Percentiles rank a stretch among this genome's conserved stretches.
Evolutionary conservation across 176 grass and related monocot species (phyloP).

Genomic region (Rhynchospora pubera): DNA sequence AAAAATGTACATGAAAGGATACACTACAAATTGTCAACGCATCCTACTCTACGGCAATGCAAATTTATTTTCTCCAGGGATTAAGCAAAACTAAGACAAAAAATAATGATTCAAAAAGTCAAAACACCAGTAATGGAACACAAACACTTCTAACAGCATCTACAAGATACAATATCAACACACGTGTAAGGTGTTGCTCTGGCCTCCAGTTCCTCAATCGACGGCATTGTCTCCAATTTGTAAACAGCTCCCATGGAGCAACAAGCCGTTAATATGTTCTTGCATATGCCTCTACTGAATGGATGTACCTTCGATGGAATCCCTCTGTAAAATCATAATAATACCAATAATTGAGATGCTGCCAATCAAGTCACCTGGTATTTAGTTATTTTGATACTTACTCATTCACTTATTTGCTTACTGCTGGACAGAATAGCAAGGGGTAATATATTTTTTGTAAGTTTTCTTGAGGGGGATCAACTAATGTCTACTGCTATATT

Average conservation of each 20-base stretch:
- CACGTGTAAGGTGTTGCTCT: constrained; percentile 35
- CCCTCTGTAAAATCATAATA: constrained; percentile 33
- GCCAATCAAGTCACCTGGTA: background rate
- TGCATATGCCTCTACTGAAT: constrained; percentile 34
- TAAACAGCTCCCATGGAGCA: constrained; percentile 17
- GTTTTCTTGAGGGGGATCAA: background rate
- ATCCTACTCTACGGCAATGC: background rate
- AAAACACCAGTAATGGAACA: background rate
- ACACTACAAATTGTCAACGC: background rate
- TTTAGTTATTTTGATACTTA: background rate
- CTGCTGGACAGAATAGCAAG: too few species aligned
- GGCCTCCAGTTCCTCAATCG: constrained; percentile 33
- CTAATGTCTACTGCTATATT: background rate
- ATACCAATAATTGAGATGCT: background rate
- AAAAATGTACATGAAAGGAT: background rate
- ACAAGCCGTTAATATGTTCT: constrained; percentile 26
- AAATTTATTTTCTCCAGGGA: background rate
- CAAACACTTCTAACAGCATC: constrained; percentile 28
- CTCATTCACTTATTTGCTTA: too few species aligned
- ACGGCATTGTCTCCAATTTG: constrained; percentile 25
- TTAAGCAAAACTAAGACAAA: background rate
- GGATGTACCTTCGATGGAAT: constrained; percentile 24
- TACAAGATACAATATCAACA: constrained; percentile 30
- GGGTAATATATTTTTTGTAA: too few species aligned
- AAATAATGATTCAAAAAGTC: background rate